Evolutionary conservation across 2,329 filamentous ascomycete genomes (phyloP), one percentile per base, ranked within the genome.

Genomic region (Nemania abortiva): DNA sequence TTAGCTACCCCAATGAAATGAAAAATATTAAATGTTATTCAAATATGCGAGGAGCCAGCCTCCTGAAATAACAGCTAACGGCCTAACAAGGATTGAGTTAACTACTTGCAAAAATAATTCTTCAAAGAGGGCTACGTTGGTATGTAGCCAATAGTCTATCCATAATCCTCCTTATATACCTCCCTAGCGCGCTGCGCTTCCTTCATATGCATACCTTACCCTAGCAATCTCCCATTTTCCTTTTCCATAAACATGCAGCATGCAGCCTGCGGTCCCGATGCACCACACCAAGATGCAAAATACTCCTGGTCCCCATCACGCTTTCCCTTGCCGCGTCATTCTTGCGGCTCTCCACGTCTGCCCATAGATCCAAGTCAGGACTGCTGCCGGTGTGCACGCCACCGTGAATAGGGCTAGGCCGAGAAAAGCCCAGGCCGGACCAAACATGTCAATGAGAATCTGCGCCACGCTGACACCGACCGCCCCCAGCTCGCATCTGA

Each of bases 401-500:
- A 63, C 39, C n/a, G 13, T 50, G 29, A 56, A 37, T 20, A 63
- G 7, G 61, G 39, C 61, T 3, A 63, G 42, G n/a, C 52, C 61
- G 15, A 63, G 61, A 29, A 63, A 63, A 2, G 52, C 27, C 61
- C 18, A 15, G 9, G 24, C 52, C 4, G 61, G 61, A 29, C 61
- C 52, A n/a, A 63, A 34, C 13, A 1, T 27, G n/a, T 34, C 42
- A 4, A 63, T 24, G n/a, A 57, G 27, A 13, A 39, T 15, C 42
- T 63, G 27, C 1, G 15, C 52, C 6, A 63, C 18, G 15, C 27
- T 37, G 3, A 63, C 61, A 29, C 61, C 61, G 20, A 63, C 27
- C 6, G 61, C 61, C 4, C 61, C 61, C 20, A 63, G 61, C 61
- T 39, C 61, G 15, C 61, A 63, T 29, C 61, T 22, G 2, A 63